Base-by-base conservation (phyloP, 805 yeast genomes). In the Yarrowia sp. region DNA sequence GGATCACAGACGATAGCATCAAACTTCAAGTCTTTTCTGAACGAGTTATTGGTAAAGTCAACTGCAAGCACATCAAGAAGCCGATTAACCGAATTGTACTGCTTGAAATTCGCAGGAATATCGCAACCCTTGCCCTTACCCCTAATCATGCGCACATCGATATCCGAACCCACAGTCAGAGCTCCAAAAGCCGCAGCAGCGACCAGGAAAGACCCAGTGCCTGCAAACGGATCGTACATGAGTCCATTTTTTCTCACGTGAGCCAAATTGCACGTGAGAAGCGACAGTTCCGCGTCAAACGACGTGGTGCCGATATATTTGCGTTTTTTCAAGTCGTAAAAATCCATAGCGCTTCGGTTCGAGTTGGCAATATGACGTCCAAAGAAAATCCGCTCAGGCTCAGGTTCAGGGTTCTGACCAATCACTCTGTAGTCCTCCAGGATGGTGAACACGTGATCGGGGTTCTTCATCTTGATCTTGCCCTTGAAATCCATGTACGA, bases 1-100 rank as follows among this genome's bases (percentile, higher is more conserved):
- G 99, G 99, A 78, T 95, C 99, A 76, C 98, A 92, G 1, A 94
- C 85, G 5, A 95, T 94, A 0, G 90, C 83, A 76, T 95, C 97
- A 14, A 95, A 82, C 36, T 72, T 75, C 32, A 95, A 78, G 71
- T 84, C 82, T 0, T 77, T 70, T 72, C 97, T 82, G 67, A 95
- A 81, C 3, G 97, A 89, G 77, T 90, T 89, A 76, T 95, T 92
- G 2, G 98, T 95, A 78, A 95, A 95, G 79, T 95, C 99, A 95
- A 95, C 91, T 15, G 96, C 88, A 73, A 91, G 73, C 0, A 89
- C 89, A 76, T 93, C 98, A 67, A 92, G 77, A 73, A 88, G 89
- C 55, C 82, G 80, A 2, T 80, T 73, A 1, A 82, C 71, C 1
- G 90, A 86, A 2, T 83, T 82, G 76, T 94, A 94, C 76, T 92